Evolutionary conservation across 1,284 basidiomycete species (phyloP), one percentile per base, ranked within the genome.

Genomic region (Rhodotorula glutinis): DNA sequence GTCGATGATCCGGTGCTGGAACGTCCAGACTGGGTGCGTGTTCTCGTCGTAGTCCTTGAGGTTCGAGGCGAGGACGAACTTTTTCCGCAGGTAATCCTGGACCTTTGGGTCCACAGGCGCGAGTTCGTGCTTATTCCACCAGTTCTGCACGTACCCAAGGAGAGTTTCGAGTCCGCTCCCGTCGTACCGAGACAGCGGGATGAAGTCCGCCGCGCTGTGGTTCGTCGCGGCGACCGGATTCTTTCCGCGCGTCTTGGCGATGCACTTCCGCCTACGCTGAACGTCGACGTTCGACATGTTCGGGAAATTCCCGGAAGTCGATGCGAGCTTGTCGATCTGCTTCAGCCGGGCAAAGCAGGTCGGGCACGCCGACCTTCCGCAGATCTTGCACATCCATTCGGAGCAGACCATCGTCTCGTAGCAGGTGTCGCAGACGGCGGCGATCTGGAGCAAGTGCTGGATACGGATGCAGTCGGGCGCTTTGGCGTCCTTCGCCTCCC

Each of bases 351-450:
- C 55, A 27, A 56, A 29, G 77, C 94, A 97, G 63, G 89, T 87
- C 0, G 86, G 82, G 76, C 93, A 97, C 25, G 89, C 87, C 79
- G 95, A 92, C 23, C 91, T 86, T 2, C 93, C 93, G 77, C 93
- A 97, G 25, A 85, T 78, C 23, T 86, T 83, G 79, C 93, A 97
- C 84, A 94, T 89, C 86, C 88, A 96, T 65, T 86, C 90, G 67
- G 87, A 87, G 5, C 88, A 88, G 79, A 96, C 94, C 66, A 96
- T 86, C 16, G 91, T 92, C 4, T 91, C 92, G 40, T 71, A 62
- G 71, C 71, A 73, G 10, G 65, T 65, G 47, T 68, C 66, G 62
- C 69, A 73, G 29, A 63, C 29, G 23, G 55, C 53, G n/a, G 41
- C 57, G 40, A 41, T 52, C 67, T 89, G 88, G 52, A 85, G 86